Base-by-base conservation (phyloP, 2,329 filamentous ascomycete genomes). In the Paraphaeosphaeria sporulosa region DNA sequence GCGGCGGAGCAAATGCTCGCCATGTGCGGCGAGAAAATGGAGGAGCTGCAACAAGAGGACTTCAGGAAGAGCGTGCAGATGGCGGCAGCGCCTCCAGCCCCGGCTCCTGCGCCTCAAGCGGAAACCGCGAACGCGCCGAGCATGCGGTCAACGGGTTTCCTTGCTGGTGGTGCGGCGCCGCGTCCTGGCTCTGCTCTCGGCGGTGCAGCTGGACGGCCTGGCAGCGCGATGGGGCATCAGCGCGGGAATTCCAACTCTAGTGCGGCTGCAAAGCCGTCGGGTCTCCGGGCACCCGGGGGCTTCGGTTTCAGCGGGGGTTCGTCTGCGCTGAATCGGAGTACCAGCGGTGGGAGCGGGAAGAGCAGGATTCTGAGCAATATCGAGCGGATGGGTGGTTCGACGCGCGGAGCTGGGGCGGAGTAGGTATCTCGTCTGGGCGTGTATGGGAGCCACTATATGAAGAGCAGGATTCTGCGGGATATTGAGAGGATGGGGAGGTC, bases 281-380 rank as follows among this genome's bases (percentile, higher is more conserved):
- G 88, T 1, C 79, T 93, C 15, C 81, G 87, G 57, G 86, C 88
- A 5, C 90, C 90, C 0, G 73, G 72, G 21, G 79, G 79, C 0
- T 72, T 72, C 32, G 79, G 80, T 1, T 74, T 80, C 42, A 71
- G 74, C 7, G 74, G 75, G 12, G 69, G 68, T 46, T 67, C 64
- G 4, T 56, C 68, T 2, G 73, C 71, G n/a, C 38, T 76, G 32
- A 73, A 62, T 25, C 67, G 74, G 44, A 78, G 73, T 50, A 71
- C 71, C 36, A 80, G 72, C 32, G 73, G 70, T 9, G 60, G 52
- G 2, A 85, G 70, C 9, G 60, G 52, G 4, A 85, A 91, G 70
- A 92, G 90, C 72, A 88, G 90, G 58, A 90, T 95, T 71, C 89
- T 96, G 89, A 90, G 85, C 69, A 93, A 90, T 19, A 95, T 96